Percentiles rank a stretch among this genome's conserved stretches.
These are phyloP conservation scores for Linaria vulgaris DNA, from an alignment of 257 asterid species.

Conservation along the genomic window DNA sequence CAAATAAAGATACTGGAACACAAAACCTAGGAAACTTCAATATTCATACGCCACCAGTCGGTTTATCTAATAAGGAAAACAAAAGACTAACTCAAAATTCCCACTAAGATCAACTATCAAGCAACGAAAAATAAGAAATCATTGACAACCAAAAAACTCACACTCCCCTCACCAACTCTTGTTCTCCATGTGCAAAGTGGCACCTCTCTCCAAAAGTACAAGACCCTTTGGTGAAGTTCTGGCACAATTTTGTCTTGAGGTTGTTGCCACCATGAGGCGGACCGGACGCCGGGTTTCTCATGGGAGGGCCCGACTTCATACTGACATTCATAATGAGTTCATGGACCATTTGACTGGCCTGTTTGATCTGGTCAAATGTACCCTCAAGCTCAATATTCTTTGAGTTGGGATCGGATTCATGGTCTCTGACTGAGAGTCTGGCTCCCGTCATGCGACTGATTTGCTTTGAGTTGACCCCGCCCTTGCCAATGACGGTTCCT, in stretches of 20 bases:
- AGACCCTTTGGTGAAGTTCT: conserved; percentile 59
- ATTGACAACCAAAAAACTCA: conserved; percentile 19
- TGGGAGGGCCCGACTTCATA: conserved; percentile 37
- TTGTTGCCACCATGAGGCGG: conserved; percentile 33
- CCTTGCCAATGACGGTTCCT: conserved; percentile 72
- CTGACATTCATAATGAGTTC: conserved; percentile 55
- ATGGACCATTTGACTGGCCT: conserved; percentile 79
- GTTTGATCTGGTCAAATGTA: conserved; percentile 70
- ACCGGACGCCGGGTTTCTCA: conserved; percentile 34
- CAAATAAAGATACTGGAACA: too few species aligned
- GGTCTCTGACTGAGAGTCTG: conserved; percentile 65
- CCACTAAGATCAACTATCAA: conserved; percentile 3
- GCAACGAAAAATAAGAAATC: not conserved
- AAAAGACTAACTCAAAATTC: conserved; percentile 1
- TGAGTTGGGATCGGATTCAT: conserved; percentile 58
- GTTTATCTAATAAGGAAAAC: too few species aligned
- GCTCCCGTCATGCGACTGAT: conserved; percentile 71
- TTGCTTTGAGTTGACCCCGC: conserved; percentile 76
- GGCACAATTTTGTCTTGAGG: conserved; percentile 68
- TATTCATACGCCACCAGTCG: too few species aligned
- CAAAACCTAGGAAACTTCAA: too few species aligned
- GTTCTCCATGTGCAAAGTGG: conserved; percentile 81
- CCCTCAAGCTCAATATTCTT: conserved; percentile 82
- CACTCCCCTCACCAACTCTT: conserved; percentile 56
- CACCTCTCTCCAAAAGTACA: conserved; percentile 79